A percentile compares a stretch with the other conserved stretches of the same genome.
Evolutionary conservation across 257 asterid genomes (phyloP).

Genomic region (Schizonepeta tenuifolia): DNA sequence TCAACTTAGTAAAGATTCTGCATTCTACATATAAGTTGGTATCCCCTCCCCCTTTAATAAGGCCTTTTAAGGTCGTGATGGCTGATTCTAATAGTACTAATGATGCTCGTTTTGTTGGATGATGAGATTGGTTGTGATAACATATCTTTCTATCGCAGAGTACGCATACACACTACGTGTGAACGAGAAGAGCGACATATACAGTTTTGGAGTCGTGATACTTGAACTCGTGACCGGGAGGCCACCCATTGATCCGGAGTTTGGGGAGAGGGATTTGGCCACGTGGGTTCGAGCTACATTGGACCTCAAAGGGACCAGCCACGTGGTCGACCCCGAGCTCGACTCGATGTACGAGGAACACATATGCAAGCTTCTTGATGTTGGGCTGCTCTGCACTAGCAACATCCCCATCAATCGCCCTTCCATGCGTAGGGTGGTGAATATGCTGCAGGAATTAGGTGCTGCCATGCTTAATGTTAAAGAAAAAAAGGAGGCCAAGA

Average conservation of each 20-base stretch:
- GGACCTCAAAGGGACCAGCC: conserved; percentile 48
- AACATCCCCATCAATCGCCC: conserved; percentile 67
- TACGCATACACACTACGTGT: conserved; percentile 80
- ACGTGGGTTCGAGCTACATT: conserved; percentile 52
- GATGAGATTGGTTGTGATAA: background rate
- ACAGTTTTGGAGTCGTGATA: conserved; percentile 78
- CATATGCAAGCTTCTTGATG: conserved; percentile 49
- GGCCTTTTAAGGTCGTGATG: too few relatives aligned
- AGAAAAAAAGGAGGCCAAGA: conserved; percentile 36
- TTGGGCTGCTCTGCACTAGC: conserved; percentile 63
- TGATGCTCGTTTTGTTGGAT: background rate
- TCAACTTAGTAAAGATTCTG: too few relatives aligned
- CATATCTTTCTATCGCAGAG: conserved; percentile 41
- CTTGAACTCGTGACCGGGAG: conserved; percentile 76
- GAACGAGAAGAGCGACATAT: conserved; percentile 77
- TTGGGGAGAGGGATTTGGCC: conserved; percentile 59
- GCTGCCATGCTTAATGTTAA: conserved; percentile 27
- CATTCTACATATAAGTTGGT: too few relatives aligned
- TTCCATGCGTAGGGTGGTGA: conserved; percentile 75
- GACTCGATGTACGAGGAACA: conserved; percentile 46
- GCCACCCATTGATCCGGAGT: conserved; percentile 47
- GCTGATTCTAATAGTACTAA: background rate
- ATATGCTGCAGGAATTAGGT: conserved; percentile 57
- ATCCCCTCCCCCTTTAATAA: too few relatives aligned
- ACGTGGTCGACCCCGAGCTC: conserved; percentile 57